Evolutionary conservation across 257 asterid species (phyloP).

Genomic region (Fraxinus excelsior): DNA sequence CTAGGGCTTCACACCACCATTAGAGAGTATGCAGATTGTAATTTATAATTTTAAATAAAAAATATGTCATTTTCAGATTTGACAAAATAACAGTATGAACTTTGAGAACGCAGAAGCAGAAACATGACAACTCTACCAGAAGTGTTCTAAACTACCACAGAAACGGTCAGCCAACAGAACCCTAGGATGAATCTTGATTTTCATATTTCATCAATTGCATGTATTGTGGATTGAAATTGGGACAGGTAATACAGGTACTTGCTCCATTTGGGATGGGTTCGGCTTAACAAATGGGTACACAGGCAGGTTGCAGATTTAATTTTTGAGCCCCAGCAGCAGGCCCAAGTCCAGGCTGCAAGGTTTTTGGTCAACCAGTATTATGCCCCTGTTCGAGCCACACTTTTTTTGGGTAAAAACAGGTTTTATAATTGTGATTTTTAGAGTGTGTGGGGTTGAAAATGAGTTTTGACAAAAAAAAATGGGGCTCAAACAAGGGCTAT

Average conservation of each 20-base stretch:
- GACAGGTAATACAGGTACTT: not conserved
- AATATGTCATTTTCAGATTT: not conserved
- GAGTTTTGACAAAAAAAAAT: too few relatives aligned
- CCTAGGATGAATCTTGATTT: not conserved
- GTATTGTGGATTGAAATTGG: not conserved
- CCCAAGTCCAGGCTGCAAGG: not conserved
- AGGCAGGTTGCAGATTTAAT: not conserved
- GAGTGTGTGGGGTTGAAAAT: too few relatives aligned
- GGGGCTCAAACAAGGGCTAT: too few relatives aligned
- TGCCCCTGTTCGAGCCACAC: too few relatives aligned
- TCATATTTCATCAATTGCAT: not conserved
- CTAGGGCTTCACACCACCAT: constrained; percentile 12
- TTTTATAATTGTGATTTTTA: too few relatives aligned
- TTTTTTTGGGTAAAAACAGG: too few relatives aligned
- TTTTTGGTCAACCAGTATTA: not conserved
- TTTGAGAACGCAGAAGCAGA: constrained; percentile 14
- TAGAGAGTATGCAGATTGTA: not conserved
- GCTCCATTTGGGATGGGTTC: not conserved
- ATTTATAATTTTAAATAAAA: not conserved
- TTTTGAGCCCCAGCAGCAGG: not conserved
- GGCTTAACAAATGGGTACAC: not conserved
- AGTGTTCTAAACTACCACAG: not conserved
- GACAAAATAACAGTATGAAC: not conserved
- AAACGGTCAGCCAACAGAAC: not conserved
- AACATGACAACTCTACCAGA: not conserved